Conservation (phyloP, 805 yeast genomes). For the Grigorovia yakushimaensis region DNA sequence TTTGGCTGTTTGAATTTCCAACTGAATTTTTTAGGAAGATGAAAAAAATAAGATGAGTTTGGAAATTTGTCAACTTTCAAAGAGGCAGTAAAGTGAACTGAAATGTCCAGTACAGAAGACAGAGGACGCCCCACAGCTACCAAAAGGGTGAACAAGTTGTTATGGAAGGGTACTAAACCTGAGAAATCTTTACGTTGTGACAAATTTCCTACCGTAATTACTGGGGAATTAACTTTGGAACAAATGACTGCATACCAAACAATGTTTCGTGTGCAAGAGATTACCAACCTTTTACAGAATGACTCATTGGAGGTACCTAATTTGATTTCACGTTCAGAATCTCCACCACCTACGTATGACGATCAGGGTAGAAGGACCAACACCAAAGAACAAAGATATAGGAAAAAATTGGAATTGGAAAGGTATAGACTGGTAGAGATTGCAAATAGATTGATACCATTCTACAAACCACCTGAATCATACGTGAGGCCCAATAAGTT, state of each 20-base stretch:
- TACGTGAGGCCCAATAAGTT: slow-evolving; percentile 64
- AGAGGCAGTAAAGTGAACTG: neutral
- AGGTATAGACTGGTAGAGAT: slow-evolving; percentile 68
- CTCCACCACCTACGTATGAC: slow-evolving; percentile 92
- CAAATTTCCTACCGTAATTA: slow-evolving; percentile 33
- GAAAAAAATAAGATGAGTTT: neutral
- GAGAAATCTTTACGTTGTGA: slow-evolving; percentile 1
- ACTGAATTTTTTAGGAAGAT: neutral
- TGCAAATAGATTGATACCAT: slow-evolving; percentile 64
- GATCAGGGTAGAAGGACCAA: slow-evolving; percentile 72
- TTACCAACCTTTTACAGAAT: slow-evolving; percentile 42
- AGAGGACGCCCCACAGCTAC: neutral
- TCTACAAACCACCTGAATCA: slow-evolving; percentile 70
- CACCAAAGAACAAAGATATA: slow-evolving; percentile 64
- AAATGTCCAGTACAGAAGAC: neutral
- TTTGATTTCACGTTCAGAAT: slow-evolving; percentile 51
- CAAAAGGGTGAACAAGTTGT: neutral
- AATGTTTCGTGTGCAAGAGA: slow-evolving; percentile 69
- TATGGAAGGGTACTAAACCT: slow-evolving; percentile 3
- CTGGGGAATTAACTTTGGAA: slow-evolving; percentile 54
- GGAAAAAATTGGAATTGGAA: slow-evolving; percentile 61
- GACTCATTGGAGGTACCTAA: slow-evolving; percentile 33
- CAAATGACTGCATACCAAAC: slow-evolving; percentile 69
- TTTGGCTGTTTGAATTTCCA: no score
- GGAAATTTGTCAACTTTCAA: neutral